Conservation (phyloP, 139 green algal genomes). For the Bryopsis sp. region DNA sequence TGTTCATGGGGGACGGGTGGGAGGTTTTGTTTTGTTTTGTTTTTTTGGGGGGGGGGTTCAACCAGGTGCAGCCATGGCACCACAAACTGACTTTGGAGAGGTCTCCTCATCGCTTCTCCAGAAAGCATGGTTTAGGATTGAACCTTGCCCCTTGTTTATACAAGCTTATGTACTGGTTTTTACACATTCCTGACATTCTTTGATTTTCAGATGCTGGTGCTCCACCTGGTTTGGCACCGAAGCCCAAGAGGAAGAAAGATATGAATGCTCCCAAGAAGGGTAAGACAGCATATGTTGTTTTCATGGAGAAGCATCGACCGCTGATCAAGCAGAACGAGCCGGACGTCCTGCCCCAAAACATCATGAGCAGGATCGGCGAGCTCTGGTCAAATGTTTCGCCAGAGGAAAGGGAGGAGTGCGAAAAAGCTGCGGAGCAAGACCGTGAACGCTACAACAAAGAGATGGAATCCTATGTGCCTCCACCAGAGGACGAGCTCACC, state of each 20-base stretch:
- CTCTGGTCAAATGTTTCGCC: not conserved
- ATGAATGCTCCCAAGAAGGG: conserved; percentile 38
- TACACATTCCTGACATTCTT: not conserved
- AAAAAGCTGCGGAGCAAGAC: conserved; percentile 3
- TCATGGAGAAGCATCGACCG: conserved; percentile 27
- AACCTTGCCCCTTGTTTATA: no score
- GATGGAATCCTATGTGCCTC: conserved; percentile 14
- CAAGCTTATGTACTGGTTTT: no score
- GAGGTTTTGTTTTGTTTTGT: no score
- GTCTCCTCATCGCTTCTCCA: no score
- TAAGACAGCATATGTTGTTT: conserved; percentile 39
- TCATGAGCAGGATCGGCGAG: conserved; percentile 15
- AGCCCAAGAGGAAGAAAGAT: conserved; percentile 39
- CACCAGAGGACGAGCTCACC: not conserved
- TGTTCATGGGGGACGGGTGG: no score
- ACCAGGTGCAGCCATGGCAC: no score
- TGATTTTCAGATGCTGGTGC: not conserved
- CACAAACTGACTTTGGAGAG: no score
- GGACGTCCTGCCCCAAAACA: conserved; percentile 15
- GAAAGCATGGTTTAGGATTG: no score
- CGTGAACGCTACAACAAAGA: conserved; percentile 4
- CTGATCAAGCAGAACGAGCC: conserved; percentile 29
- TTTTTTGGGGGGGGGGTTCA: no score
- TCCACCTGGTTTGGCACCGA: not conserved
- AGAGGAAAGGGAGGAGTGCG: conserved; percentile 8